Evolutionary conservation across 805 yeast species (phyloP), one percentile per base, ranked within the genome.

Genomic region (Saccharomycopsis selenospora): DNA sequence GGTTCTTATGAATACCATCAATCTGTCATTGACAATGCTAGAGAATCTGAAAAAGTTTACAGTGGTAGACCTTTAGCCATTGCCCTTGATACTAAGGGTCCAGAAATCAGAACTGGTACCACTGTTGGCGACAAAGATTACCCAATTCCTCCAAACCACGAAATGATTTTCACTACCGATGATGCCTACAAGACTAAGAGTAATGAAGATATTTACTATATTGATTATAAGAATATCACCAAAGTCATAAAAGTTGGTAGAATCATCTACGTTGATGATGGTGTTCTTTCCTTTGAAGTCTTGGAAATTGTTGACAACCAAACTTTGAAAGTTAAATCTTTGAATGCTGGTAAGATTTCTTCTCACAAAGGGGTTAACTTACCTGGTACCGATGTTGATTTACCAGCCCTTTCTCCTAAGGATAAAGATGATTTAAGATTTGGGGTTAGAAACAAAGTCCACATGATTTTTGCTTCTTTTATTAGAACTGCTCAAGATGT

Each of bases 361-460:
- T 88, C 96, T 59, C 97, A 89, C 79, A 93, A 93, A 82, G 99
- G 99, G 76, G 98, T 93, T 61, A 93, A 93, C 80, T 78, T 93
- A 68, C 99, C 99, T 72, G 91, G 91, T 72, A 91, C 98, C 56
- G 98, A 93, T 68, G 98, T 93, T 62, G 99, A 93, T 70, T 79
- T 93, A 69, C 99, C 99, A 60, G 97, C 99, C 60, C 77, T 93
- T 58, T 83, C 95, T 56, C 98, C 90, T 74, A 93, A 93, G 80
- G 99, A 93, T 73, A 83, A 81, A 74, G 79, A 77, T 57, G 99
- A 93, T 70, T 76, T 93, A 67, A 72, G 75, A 64, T 93, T 93
- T 67, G 99, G 99, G 78, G 96, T 93, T 68, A 85, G 85, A 79
- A 91, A 93, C 77, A 81, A 82, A 65, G 98, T 93, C 63, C 96